Conservation (phyloP, 441 rosid genomes). For the Pelargonium australe region DNA sequence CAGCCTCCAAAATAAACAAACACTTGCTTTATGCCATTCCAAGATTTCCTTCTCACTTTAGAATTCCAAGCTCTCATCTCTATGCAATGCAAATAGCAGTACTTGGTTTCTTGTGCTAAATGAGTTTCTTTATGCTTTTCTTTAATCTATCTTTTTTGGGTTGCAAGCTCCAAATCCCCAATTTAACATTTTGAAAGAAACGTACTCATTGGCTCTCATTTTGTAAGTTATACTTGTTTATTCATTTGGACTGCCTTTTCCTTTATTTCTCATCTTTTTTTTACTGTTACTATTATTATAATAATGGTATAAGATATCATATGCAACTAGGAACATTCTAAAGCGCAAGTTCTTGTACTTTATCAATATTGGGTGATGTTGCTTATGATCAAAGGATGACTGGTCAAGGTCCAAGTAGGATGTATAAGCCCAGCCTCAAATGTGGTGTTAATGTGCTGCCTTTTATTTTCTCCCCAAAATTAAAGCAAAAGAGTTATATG, state of each 20-base stretch:
- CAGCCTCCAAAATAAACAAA: slow-evolving; percentile 47
- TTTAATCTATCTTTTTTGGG: slow-evolving; percentile 23
- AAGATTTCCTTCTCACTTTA: slow-evolving; percentile 49
- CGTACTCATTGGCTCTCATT: slow-evolving; percentile 22
- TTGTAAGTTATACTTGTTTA: slow-evolving; percentile 21
- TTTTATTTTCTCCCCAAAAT: slow-evolving; percentile 23
- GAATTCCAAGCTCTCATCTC: slow-evolving; percentile 65
- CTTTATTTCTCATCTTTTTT: slow-evolving; percentile 34
- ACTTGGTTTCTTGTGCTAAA: slow-evolving; percentile 46
- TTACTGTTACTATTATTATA: slow-evolving; percentile 22
- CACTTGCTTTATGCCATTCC: slow-evolving; percentile 53
- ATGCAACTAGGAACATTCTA: slow-evolving; percentile 55
- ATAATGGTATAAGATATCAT: slow-evolving; percentile 30
- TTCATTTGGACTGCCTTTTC: slow-evolving; percentile 30
- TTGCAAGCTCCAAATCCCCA: slow-evolving; percentile 32
- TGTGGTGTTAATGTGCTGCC: slow-evolving; percentile 29
- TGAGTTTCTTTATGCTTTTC: slow-evolving; percentile 49
- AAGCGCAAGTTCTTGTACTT: slow-evolving; percentile 44
- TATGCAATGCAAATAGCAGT: slow-evolving; percentile 40
- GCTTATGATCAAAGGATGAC: slow-evolving; percentile 23
- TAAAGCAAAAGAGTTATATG: slow-evolving; percentile 22
- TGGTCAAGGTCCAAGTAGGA: slow-evolving; percentile 27
- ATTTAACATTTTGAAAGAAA: slow-evolving; percentile 35
- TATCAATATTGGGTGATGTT: slow-evolving; percentile 21
- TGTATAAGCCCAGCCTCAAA: slow-evolving; percentile 18